phyloP scores from a whole-genome alignment of 306 rosid species.

The Cicer bijugum region DNA sequence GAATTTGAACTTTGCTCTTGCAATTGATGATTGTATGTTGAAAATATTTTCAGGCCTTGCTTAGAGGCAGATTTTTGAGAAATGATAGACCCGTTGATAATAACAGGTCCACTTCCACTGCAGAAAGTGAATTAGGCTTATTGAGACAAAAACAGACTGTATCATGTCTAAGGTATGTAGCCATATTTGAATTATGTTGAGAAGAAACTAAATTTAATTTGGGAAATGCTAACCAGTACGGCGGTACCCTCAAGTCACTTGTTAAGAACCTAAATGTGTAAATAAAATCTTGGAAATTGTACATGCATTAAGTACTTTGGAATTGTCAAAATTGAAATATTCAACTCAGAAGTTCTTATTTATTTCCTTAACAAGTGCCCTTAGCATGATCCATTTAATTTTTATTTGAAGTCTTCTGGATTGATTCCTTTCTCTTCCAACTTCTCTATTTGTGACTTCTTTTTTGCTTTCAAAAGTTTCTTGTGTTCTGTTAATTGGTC shows the following conservation, averaged over 20 bases:
- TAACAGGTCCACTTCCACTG: constrained; percentile 69
- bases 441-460: neutral
- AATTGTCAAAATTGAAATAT: too few species aligned
- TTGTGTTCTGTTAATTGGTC: constrained; percentile 12
- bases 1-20: constrained; percentile 42
- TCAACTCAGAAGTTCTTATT: too few species aligned
- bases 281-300: too few species aligned
- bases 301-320: too few species aligned
- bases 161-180: constrained; percentile 86
- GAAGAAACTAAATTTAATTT: constrained; percentile 5
- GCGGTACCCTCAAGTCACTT: too few species aligned
- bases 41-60: constrained; percentile 74
- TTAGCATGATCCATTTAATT: neutral
- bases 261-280: too few species aligned
- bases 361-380: too few species aligned
- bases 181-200: constrained; percentile 27
- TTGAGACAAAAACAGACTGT: constrained; percentile 87
- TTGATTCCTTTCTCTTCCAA: constrained; percentile 23
- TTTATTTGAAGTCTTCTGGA: constrained; percentile 31
- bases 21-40: constrained; percentile 37
- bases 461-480: neutral
- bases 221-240: too few species aligned
- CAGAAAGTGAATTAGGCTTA: constrained; percentile 92
- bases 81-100: constrained; percentile 67
- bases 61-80: constrained; percentile 93